Base-by-base conservation (phyloP, 257 asterid genomes). In the Eucommia ulmoides region DNA sequence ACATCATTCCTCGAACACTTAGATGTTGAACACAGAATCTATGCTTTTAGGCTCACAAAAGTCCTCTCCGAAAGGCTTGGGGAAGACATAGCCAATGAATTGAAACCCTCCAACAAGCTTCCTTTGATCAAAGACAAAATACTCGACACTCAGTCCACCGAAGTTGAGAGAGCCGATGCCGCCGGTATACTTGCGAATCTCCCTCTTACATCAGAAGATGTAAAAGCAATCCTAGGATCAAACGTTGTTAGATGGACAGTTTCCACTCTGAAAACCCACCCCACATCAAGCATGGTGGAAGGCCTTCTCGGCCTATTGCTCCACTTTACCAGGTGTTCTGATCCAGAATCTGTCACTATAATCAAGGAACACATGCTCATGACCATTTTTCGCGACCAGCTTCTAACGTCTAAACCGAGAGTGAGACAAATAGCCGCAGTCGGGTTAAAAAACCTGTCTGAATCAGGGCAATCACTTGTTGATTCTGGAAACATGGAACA, bases 281-380 rank as follows among this genome's bases (percentile, higher is more conserved):
- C 23, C 24, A 45, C 21, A 16, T 49, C 59, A 33, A 23, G 52
- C 45, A 44, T 65, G 66, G 62, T 17, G n/a, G 66, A 59, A 59
- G 70, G 70, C 18, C 60, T 65, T 19, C 70, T 65, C 8, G 70
- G 70, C 49, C 19, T 58, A 29, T 44, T 65, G 22, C 45, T 65
- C 20, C 70, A 58, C 22, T 58, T 35, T 11, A 20, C 24, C 12
- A 53, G 51, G 57, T 24, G 25, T 22, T 17, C 45, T 24, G 61
- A 52, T 25, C 15, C 25, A 19, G 61, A 52, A 58, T 58, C 52
- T 19, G 19, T 38, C 15, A 22, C 16, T 15, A 16, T 49, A 9
- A 35, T 59, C 23, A 41, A 54, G 20, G 59, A 59, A 33, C 45
- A 53, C 24, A 45, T 21, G 16, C 58, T 59, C 17, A 65, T 54